Evolutionary conservation across 1,139 yeast genomes (phyloP).

Genomic region (Geotrichum australiense): DNA sequence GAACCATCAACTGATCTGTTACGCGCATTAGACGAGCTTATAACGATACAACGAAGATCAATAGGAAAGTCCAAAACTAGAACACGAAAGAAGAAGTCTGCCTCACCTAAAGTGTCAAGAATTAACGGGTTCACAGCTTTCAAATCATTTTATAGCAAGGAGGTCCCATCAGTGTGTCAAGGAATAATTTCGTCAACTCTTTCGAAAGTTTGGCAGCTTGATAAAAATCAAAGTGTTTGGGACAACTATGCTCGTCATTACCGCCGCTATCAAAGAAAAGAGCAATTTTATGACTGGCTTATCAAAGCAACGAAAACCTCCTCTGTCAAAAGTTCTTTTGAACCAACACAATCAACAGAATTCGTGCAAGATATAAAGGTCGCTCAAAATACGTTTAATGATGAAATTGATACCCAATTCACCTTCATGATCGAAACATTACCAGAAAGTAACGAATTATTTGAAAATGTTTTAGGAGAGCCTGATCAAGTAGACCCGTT

Average conservation of each 20-base stretch:
- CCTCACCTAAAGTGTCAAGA: slow-evolving; percentile 7
- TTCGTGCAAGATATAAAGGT: no score
- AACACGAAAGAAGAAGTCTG: neutral
- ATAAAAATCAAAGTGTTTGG: slow-evolving; percentile 15
- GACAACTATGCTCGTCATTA: slow-evolving; percentile 14
- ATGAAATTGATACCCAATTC: no score
- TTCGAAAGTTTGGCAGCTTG: slow-evolving; percentile 14
- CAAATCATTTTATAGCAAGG: slow-evolving; percentile 14
- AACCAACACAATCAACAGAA: no score
- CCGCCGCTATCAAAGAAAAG: slow-evolving; percentile 13
- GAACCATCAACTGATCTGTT: slow-evolving; percentile 6
- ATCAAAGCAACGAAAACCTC: neutral
- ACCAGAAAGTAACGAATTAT: no score
- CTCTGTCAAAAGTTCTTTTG: no score
- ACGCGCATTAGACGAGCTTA: slow-evolving; percentile 7
- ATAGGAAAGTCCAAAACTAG: neutral
- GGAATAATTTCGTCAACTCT: slow-evolving; percentile 12
- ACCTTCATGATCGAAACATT: no score
- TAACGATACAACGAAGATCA: neutral
- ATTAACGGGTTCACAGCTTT: slow-evolving; percentile 17
- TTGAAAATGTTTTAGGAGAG: no score
- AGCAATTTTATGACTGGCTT: slow-evolving; percentile 13
- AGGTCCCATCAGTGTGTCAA: slow-evolving; percentile 10
- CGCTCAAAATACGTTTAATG: no score
- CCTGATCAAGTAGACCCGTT: no score